Conservation (phyloP, 2,329 filamentous ascomycete genomes). For the Ophiocordyceps camponoti-rufipedis region DNA sequence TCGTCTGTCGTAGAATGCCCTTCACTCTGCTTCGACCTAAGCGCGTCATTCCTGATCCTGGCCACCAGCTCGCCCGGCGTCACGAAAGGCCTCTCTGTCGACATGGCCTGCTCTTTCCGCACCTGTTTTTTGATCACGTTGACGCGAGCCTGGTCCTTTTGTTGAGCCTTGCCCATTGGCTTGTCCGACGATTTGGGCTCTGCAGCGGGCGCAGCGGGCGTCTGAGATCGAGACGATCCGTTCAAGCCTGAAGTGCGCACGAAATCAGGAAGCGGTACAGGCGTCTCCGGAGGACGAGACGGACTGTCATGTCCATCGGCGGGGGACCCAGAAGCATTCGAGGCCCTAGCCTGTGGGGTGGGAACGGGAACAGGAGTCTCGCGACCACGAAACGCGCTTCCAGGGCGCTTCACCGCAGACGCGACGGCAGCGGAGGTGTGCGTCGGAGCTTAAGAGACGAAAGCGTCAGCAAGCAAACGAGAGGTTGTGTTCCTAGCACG, state of each 20-base stretch:
- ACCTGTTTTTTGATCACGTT: not conserved
- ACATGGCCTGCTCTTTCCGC: not conserved
- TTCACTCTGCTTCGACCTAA: not conserved
- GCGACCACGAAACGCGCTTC: not conserved
- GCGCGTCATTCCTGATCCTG: not conserved
- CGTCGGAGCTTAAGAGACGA: not conserved
- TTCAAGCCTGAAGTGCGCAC: not conserved
- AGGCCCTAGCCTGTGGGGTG: not conserved
- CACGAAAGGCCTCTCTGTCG: not conserved
- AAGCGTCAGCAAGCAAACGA: not conserved
- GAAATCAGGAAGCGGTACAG: slow-evolving; percentile 3
- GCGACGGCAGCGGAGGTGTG: not conserved
- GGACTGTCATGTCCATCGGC: not conserved
- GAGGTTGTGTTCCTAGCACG: too few species aligned
- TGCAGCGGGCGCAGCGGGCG: not conserved
- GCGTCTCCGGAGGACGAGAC: not conserved
- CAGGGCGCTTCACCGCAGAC: not conserved
- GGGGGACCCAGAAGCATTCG: not conserved
- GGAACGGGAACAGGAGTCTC: not conserved
- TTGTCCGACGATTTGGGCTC: slow-evolving; percentile 5
- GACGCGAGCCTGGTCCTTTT: not conserved
- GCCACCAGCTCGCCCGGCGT: not conserved
- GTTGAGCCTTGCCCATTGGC: slow-evolving; percentile 2
- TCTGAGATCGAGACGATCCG: not conserved
- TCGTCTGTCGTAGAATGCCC: not conserved